Evolutionary conservation across 495 filamentous ascomycete genomes (phyloP).

Genomic region (Aspergillus bridgeri): DNA sequence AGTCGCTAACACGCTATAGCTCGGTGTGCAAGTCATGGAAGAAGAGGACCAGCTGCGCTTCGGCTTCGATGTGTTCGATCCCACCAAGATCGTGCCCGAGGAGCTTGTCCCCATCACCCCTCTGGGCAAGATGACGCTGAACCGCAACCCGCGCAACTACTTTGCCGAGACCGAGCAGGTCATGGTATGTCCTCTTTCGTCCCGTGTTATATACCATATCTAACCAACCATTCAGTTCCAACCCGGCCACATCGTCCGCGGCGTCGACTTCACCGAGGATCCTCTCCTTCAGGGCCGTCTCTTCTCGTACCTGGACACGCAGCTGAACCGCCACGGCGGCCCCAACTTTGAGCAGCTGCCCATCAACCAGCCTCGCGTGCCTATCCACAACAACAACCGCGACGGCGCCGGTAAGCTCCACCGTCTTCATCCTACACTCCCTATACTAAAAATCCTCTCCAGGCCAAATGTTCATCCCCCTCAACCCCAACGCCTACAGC

Average conservation of each 20-base stretch:
- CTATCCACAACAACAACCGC: constrained; percentile 72
- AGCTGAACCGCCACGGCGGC: constrained; percentile 66
- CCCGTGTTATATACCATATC: not conserved
- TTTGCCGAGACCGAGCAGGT: constrained; percentile 77
- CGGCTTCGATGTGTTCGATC: constrained; percentile 70
- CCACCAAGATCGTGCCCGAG: constrained; percentile 73
- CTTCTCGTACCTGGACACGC: constrained; percentile 74
- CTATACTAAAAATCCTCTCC: constrained; percentile 9
- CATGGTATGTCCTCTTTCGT: constrained; percentile 48
- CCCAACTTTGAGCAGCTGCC: constrained; percentile 77
- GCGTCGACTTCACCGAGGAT: constrained; percentile 71
- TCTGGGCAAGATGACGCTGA: constrained; percentile 64
- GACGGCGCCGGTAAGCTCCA: constrained; percentile 38
- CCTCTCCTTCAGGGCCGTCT: constrained; percentile 71
- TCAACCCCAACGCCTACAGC: constrained; percentile 53
- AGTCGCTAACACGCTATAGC: constrained; percentile 21
- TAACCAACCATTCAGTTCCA: constrained; percentile 53
- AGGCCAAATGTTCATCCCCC: constrained; percentile 45
- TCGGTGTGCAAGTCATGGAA: constrained; percentile 71
- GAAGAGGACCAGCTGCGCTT: constrained; percentile 62
- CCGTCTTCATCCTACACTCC: constrained; percentile 12
- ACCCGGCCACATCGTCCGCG: constrained; percentile 60
- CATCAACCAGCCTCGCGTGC: constrained; percentile 62
- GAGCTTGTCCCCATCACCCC: constrained; percentile 64
- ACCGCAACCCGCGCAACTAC: constrained; percentile 71